These are phyloP conservation scores for Boletus sp. DNA, from an alignment of 768 basidiomycete species.

Conservation along the genomic window DNA sequence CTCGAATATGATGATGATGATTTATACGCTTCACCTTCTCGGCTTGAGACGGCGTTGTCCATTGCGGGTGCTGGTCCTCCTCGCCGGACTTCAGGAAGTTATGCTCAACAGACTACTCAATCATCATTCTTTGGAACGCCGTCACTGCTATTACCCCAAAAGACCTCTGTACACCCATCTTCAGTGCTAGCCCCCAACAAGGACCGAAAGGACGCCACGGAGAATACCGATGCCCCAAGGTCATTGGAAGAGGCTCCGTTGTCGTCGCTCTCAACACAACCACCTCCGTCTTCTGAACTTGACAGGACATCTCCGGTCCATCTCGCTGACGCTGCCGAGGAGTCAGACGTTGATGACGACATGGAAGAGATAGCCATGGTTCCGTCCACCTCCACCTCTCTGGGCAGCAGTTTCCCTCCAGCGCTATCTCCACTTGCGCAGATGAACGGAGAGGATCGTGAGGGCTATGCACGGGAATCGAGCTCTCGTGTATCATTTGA, in stretches of 20 bases:
- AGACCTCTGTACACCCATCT: neutral
- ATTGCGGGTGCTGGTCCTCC: slow-evolving; percentile 57
- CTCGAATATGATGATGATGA: slow-evolving; percentile 39
- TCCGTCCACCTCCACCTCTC: neutral
- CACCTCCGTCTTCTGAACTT: slow-evolving; percentile 1
- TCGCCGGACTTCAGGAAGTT: slow-evolving; percentile 14
- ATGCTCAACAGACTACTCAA: slow-evolving; percentile 12
- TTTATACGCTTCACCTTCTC: slow-evolving; percentile 47
- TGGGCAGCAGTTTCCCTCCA: neutral
- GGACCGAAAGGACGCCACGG: neutral
- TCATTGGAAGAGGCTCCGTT: slow-evolving; percentile 6
- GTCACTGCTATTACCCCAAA: slow-evolving; percentile 27
- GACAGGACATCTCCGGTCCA: neutral
- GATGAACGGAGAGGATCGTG: slow-evolving; percentile 16
- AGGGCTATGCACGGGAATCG: neutral
- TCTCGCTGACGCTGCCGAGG: slow-evolving; percentile 1
- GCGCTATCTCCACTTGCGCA: slow-evolving; percentile 13
- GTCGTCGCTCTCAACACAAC: neutral
- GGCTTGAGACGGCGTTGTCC: slow-evolving; percentile 64
- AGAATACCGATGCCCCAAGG: neutral
- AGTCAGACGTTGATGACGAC: slow-evolving; percentile 32
- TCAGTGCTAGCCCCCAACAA: neutral
- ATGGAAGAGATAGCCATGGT: slow-evolving; percentile 36
- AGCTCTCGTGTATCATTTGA: slow-evolving; percentile 1
- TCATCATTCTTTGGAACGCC: slow-evolving; percentile 38